A percentile compares a stretch with the other conserved stretches of the same genome.
These are phyloP conservation scores for Podosphaera xanthii DNA, from an alignment of 2,329 filamentous ascomycete species.

Conservation along the genomic window DNA sequence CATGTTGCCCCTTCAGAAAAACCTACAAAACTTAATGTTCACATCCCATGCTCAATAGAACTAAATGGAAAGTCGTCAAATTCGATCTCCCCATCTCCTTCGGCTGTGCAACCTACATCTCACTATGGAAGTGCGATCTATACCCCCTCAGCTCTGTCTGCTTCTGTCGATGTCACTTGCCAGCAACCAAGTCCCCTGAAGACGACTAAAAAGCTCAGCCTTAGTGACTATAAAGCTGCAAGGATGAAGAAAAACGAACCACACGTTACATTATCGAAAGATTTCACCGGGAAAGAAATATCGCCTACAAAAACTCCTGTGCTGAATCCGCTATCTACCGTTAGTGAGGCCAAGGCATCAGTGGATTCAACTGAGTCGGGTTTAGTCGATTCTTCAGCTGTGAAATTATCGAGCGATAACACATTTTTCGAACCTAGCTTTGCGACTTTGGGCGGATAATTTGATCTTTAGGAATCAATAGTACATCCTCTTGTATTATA, in stretches of 20 bases:
- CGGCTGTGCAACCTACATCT: constrained; percentile 22
- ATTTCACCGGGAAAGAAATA: constrained; percentile 4
- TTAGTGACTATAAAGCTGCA: constrained; percentile 40
- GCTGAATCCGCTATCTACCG: constrained; percentile 18
- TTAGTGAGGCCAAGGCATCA: constrained; percentile 21
- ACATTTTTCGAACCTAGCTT: too few relatives aligned
- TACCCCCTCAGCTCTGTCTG: constrained; percentile 23
- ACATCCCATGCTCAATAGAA: constrained; percentile 10
- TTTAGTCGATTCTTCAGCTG: constrained; percentile 17
- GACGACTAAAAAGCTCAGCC: constrained; percentile 39
- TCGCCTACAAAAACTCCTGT: constrained; percentile 16
- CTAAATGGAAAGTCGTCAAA: constrained; percentile 3
- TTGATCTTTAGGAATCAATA: too few relatives aligned
- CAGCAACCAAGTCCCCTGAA: constrained; percentile 31
- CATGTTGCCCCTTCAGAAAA: constrained; percentile 4
- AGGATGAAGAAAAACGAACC: constrained; percentile 18
- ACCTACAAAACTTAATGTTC: constrained; percentile 19
- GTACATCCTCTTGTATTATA: too few relatives aligned
- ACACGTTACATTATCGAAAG: constrained; percentile 7
- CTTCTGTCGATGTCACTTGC: constrained; percentile 20
- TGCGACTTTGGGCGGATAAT: too few relatives aligned
- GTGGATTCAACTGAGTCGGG: constrained; percentile 14
- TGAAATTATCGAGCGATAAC: constrained; percentile 6
- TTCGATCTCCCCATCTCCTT: constrained; percentile 24
- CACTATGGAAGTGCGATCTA: constrained; percentile 23